Evolutionary conservation across 257 asterid species (phyloP), one percentile per base, ranked within the genome.

Genomic region (Penstemon eatonii): DNA sequence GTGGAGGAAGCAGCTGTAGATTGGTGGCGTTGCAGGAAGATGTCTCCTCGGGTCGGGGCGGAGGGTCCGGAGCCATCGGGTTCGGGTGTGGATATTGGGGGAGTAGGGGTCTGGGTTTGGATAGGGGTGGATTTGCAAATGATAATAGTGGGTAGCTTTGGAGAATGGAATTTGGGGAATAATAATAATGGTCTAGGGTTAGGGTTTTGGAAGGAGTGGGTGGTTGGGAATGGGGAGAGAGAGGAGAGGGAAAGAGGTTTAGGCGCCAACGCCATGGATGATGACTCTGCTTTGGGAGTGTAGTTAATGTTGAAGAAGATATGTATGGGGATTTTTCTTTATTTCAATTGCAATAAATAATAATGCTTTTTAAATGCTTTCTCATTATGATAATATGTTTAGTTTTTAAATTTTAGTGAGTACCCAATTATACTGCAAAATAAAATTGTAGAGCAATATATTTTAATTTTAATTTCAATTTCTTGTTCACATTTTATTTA

Each of bases 21-120:
- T 4, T 79, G 85, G 40, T 86, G 92, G 42, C 84, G 81, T 37
- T 82, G 90, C 46, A 92, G 85, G 71, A 88, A 92, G 4, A 86
- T 33, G 11, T 92, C 96, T n/a, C 97, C 96, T 8, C 92, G 86
- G 64, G 96, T 83, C 6, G 96, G 94, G 51, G 92, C 85, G 38
- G 95, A 79, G 61, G 94, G 88, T 47, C 97, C 99, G 44, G 77
- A 44, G 5, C 94, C 97, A 3, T 85, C 88, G 55, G 83, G 78
- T n/a, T 86, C 92, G 62, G 85, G 51, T n/a, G 63, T 38, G 56
- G 81, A 56, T n/a, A 54, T 53, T 6, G 77, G 33, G 65, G 68
- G 60, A 59, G 72, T 77, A 10, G 77, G 15, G 58, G 76, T 37
- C 52, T 69, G 79, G 45, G 82, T 56, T 36, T 69, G 77, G 64